phyloP scores from a whole-genome alignment of 148 eudicot genomes.

The Vaccinium myrtillus region DNA sequence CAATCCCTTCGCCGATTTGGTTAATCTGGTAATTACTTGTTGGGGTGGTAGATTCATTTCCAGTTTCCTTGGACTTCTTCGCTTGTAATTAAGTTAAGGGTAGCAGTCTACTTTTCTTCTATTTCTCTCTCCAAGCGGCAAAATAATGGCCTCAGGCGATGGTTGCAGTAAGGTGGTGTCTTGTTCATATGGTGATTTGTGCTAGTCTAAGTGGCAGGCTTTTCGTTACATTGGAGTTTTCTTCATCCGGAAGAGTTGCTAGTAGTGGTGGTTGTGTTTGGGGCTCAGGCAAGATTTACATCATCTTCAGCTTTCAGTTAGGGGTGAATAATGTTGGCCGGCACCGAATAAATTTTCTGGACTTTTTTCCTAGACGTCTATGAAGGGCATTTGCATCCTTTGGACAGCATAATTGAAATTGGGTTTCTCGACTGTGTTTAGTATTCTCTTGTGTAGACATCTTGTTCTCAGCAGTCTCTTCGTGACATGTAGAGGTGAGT shows the following conservation, averaged over 20 bases:
- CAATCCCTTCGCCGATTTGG: slow-evolving; percentile 14
- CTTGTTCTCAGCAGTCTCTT: neutral
- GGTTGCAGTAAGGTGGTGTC: slow-evolving; percentile 9
- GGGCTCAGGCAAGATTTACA: slow-evolving; percentile 7
- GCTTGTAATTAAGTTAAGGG: slow-evolving; percentile 21
- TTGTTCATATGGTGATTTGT: neutral
- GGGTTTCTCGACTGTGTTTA: slow-evolving; percentile 11
- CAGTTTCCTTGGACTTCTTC: slow-evolving; percentile 22
- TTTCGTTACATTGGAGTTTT: slow-evolving; percentile 10
- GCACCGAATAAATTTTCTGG: neutral
- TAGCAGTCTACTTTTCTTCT: slow-evolving; percentile 18
- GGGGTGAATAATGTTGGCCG: slow-evolving; percentile 11
- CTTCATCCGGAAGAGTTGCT: neutral
- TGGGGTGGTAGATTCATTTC: slow-evolving; percentile 21
- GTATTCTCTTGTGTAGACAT: neutral
- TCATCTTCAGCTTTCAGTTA: slow-evolving; percentile 8
- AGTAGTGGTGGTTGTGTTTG: slow-evolving; percentile 9
- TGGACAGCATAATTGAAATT: neutral
- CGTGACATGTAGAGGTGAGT: slow-evolving; percentile 31
- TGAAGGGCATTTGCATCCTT: slow-evolving; percentile 1
- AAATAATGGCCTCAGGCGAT: neutral
- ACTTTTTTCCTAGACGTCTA: neutral
- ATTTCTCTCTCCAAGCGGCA: slow-evolving; percentile 35
- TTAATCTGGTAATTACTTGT: slow-evolving; percentile 7
- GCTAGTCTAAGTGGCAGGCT: slow-evolving; percentile 9